A percentile compares a stretch with the other conserved stretches of the same genome.
Evolutionary conservation across 805 yeast genomes (phyloP).

Genomic region (Sugiyamaella valdiviana): DNA sequence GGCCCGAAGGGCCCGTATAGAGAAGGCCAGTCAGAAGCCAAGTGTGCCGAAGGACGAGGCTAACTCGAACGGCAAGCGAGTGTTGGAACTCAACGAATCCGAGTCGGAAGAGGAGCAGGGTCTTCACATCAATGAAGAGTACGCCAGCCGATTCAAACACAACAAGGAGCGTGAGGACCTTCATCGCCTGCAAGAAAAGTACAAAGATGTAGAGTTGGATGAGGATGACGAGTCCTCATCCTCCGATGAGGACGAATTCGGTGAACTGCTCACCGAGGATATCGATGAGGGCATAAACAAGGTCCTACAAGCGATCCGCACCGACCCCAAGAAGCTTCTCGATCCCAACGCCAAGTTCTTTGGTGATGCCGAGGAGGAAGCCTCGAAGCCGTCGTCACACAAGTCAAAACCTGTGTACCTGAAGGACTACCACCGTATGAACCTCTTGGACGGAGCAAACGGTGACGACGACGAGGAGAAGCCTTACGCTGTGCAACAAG

Average conservation of each 20-base stretch:
- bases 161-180: slow-evolving; percentile 31
- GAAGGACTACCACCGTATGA: slow-evolving; percentile 89
- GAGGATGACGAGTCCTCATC: slow-evolving; percentile 31
- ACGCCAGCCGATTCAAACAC: slow-evolving; percentile 26
- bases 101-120: slow-evolving; percentile 23
- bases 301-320: slow-evolving; percentile 65
- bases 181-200: slow-evolving; percentile 24
- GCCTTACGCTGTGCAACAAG: slow-evolving; percentile 69
- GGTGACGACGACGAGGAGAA: slow-evolving; percentile 54
- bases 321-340: slow-evolving; percentile 54
- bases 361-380: slow-evolving; percentile 51
- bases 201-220: slow-evolving; percentile 28
- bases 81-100: slow-evolving; percentile 4
- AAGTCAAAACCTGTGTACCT: slow-evolving; percentile 72
- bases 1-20: neutral
- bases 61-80: neutral
- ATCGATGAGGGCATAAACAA: slow-evolving; percentile 73
- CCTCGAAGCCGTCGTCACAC: slow-evolving; percentile 23
- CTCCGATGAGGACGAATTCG: slow-evolving; percentile 88
- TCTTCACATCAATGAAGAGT: slow-evolving; percentile 22
- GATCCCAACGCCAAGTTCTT: slow-evolving; percentile 71
- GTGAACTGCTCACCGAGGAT: slow-evolving; percentile 79
- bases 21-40: neutral
- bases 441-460: slow-evolving; percentile 60
- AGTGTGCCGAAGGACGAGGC: neutral